Conservation (phyloP, 495 filamentous ascomycete species). For the Tetracladium setigerum region DNA sequence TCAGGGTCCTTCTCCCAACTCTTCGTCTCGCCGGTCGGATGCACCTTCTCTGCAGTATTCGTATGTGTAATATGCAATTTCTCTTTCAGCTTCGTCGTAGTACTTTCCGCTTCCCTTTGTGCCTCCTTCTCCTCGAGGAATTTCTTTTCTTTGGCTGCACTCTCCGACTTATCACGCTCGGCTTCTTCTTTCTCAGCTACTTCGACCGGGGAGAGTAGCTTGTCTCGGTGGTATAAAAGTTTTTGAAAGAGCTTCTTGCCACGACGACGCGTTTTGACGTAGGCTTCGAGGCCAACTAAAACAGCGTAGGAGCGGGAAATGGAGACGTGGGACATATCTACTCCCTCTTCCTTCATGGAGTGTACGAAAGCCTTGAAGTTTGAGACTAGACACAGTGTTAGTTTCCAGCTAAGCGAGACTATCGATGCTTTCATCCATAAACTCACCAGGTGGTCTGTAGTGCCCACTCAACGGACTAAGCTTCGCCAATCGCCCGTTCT, state of each 20-base stretch:
- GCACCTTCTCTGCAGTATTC: neutral
- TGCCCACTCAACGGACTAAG: constrained; percentile 64
- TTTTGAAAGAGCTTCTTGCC: constrained; percentile 19
- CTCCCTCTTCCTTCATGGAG: constrained; percentile 61
- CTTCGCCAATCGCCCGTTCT: constrained; percentile 59
- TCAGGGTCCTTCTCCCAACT: constrained; percentile 3
- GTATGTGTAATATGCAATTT: constrained; percentile 11
- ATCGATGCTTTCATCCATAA: constrained; percentile 9
- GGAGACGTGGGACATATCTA: constrained; percentile 69
- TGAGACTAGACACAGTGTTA: constrained; percentile 26
- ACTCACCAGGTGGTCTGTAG: constrained; percentile 63
- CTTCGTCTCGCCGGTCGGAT: neutral
- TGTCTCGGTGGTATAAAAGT: constrained; percentile 17
- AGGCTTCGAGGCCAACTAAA: constrained; percentile 75
- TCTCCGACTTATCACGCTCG: constrained; percentile 20
- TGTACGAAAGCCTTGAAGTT: constrained; percentile 79
- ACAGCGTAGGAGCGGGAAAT: constrained; percentile 78
- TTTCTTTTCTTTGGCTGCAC: constrained; percentile 16
- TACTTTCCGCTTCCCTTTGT: constrained; percentile 17
- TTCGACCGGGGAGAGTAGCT: constrained; percentile 11
- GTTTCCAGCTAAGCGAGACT: constrained; percentile 2
- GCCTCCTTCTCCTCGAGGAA: constrained; percentile 16
- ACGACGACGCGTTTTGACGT: constrained; percentile 40
- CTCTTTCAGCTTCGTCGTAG: constrained; percentile 9
- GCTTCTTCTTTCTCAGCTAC: constrained; percentile 21